Percentiles rank a stretch among this genome's conserved stretches.
phyloP scores from a whole-genome alignment of 83 land plant genomes.

The Thuja plicata region DNA sequence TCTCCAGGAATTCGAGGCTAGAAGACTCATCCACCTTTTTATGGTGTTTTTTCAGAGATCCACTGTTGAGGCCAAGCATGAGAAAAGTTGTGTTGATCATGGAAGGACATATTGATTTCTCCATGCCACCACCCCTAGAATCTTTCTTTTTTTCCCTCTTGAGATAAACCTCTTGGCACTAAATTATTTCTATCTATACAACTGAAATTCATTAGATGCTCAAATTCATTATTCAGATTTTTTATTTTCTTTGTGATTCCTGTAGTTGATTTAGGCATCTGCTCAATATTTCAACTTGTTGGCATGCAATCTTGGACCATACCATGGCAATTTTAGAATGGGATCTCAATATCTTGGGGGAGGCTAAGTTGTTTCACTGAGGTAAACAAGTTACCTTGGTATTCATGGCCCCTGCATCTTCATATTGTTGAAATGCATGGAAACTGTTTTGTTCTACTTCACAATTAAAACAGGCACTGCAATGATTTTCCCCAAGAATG shows the following conservation, averaged over 20 bases:
- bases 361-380: background rate
- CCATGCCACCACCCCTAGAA: background rate
- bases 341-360: background rate
- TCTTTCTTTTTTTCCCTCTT: background rate
- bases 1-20: background rate
- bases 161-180: background rate
- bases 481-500: background rate
- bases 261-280: background rate
- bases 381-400: background rate
- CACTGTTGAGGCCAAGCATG: background rate
- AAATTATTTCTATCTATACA: background rate
- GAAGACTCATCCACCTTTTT: background rate
- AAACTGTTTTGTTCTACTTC: background rate
- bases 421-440: background rate
- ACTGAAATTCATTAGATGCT: background rate
- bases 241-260: background rate
- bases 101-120: background rate
- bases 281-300: background rate
- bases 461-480: background rate
- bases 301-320: background rate
- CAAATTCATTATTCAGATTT: background rate
- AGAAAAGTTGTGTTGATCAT: background rate
- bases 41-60: background rate
- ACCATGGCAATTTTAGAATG: background rate
- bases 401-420: background rate